A percentile compares a stretch with the other conserved stretches of the same genome.
Conservation (phyloP, 2,329 filamentous ascomycete genomes). For the Penicillium sp. region DNA sequence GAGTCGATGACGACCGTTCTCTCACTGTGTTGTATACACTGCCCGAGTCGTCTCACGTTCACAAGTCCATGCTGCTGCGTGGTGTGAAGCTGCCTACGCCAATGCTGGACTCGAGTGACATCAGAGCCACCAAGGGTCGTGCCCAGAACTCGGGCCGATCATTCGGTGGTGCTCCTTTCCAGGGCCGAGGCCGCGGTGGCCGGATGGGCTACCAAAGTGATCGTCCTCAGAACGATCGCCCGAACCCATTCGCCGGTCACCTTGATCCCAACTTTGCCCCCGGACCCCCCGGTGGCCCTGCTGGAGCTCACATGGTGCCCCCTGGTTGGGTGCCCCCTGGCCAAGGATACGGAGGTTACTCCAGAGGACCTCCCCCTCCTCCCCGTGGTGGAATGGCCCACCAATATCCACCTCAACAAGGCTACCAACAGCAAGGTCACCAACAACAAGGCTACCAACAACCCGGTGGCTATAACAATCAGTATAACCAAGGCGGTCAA, state of each 20-base stretch:
- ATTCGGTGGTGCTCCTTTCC: slow-evolving; percentile 68
- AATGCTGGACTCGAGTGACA: slow-evolving; percentile 73
- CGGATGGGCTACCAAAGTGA: slow-evolving; percentile 57
- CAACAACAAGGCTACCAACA: slow-evolving; percentile 18
- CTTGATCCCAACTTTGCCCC: slow-evolving; percentile 47
- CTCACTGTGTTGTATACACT: slow-evolving; percentile 88
- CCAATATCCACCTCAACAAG: slow-evolving; percentile 24
- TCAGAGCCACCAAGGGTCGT: slow-evolving; percentile 70
- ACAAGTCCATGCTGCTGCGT: slow-evolving; percentile 92
- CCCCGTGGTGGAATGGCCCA: slow-evolving; percentile 37
- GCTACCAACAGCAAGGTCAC: slow-evolving; percentile 5
- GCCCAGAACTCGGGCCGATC: slow-evolving; percentile 67
- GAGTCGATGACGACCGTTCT: slow-evolving; percentile 81
- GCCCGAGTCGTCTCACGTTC: slow-evolving; percentile 68
- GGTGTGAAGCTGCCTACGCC: slow-evolving; percentile 74
- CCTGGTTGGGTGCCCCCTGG: slow-evolving; percentile 38
- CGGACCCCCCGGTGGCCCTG: slow-evolving; percentile 31
- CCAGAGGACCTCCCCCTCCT: slow-evolving; percentile 42
- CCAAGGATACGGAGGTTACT: slow-evolving; percentile 33
- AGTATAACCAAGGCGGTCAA: slow-evolving; percentile 27
- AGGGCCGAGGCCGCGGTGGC: slow-evolving; percentile 50
- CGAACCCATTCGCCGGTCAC: slow-evolving; percentile 52
- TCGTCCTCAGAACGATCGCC: slow-evolving; percentile 36
- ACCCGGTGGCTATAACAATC: slow-evolving; percentile 24
- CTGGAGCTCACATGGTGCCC: slow-evolving; percentile 34